Evolutionary conservation across 495 filamentous ascomycete genomes (phyloP).

Genomic region (Penicillium desertorum): DNA sequence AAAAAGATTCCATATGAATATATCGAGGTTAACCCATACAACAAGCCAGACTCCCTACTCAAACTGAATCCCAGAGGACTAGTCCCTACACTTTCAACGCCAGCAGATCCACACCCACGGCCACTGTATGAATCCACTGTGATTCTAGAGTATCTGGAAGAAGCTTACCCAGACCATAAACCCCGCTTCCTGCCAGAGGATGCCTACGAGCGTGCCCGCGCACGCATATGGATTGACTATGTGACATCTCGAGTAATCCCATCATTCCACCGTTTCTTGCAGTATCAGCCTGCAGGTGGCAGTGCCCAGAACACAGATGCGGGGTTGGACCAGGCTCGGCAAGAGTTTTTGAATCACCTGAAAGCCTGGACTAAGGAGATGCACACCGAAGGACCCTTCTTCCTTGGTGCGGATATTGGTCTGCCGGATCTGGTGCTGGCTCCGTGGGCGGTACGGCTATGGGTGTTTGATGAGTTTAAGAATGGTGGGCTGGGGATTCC

Average conservation of each 20-base stretch:
- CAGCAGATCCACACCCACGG: slow-evolving; percentile 25
- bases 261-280: slow-evolving; percentile 62
- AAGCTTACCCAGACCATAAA: slow-evolving; percentile 53
- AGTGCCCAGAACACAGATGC: slow-evolving; percentile 15
- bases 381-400: slow-evolving; percentile 60
- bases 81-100: slow-evolving; percentile 60
- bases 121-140: slow-evolving; percentile 67
- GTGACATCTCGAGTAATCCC: slow-evolving; percentile 62
- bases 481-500: slow-evolving; percentile 62
- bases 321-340: slow-evolving; percentile 43
- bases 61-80: slow-evolving; percentile 67
- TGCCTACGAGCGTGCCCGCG: slow-evolving; percentile 58
- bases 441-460: slow-evolving; percentile 66
- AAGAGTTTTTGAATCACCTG: slow-evolving; percentile 51
- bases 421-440: slow-evolving; percentile 65
- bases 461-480: slow-evolving; percentile 71
- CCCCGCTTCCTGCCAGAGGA: slow-evolving; percentile 52
- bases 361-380: slow-evolving; percentile 60
- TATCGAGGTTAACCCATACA: slow-evolving; percentile 71
- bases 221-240: slow-evolving; percentile 69
- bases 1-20: slow-evolving; percentile 72
- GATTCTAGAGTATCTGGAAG: slow-evolving; percentile 69
- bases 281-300: slow-evolving; percentile 49
- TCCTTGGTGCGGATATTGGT: slow-evolving; percentile 55
- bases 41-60: slow-evolving; percentile 62